A percentile compares a stretch with the other conserved stretches of the same genome.
phyloP scores from a whole-genome alignment of 192 early-diverging fungal species.

The Entomortierella parvispora region DNA sequence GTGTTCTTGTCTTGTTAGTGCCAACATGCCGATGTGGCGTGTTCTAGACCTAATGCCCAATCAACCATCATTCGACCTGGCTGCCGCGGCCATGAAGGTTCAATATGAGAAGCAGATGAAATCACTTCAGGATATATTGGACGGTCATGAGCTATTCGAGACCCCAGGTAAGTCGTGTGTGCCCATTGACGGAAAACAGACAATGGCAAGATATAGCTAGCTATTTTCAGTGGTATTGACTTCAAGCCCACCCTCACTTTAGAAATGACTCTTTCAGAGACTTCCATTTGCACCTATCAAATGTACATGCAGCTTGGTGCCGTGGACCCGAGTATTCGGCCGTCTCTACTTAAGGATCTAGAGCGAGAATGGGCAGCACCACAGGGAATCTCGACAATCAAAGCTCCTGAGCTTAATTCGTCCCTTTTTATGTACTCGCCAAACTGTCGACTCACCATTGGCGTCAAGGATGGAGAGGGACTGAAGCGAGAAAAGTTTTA shows the following conservation, averaged over 20 bases:
- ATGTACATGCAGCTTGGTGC: conserved; percentile 61
- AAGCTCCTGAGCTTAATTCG: conserved; percentile 49
- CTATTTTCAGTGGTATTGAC: background rate
- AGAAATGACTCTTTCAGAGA: conserved; percentile 36
- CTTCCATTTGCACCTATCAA: conserved; percentile 52
- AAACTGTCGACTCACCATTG: conserved; percentile 53
- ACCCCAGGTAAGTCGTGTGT: conserved; percentile 36
- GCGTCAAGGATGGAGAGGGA: conserved; percentile 46
- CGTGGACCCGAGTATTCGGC: conserved; percentile 48
- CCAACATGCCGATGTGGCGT: background rate
- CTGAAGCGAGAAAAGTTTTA: conserved; percentile 65
- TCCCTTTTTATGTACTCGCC: conserved; percentile 59
- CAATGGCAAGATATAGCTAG: conserved; percentile 5
- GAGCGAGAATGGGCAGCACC: conserved; percentile 64
- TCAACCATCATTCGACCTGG: conserved; percentile 42
- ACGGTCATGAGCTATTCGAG: conserved; percentile 25
- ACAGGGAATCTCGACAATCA: conserved; percentile 59
- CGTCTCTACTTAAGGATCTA: conserved; percentile 53
- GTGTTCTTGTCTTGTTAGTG: background rate
- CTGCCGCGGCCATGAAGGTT: conserved; percentile 42
- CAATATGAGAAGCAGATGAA: conserved; percentile 53
- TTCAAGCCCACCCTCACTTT: too few relatives aligned
- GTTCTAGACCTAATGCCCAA: conserved; percentile 59
- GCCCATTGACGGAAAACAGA: background rate
- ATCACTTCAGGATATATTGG: conserved; percentile 39